Percentiles rank a stretch among this genome's conserved stretches.
Conservation (phyloP, 2,329 filamentous ascomycete species). For the Geosmithia flava region DNA sequence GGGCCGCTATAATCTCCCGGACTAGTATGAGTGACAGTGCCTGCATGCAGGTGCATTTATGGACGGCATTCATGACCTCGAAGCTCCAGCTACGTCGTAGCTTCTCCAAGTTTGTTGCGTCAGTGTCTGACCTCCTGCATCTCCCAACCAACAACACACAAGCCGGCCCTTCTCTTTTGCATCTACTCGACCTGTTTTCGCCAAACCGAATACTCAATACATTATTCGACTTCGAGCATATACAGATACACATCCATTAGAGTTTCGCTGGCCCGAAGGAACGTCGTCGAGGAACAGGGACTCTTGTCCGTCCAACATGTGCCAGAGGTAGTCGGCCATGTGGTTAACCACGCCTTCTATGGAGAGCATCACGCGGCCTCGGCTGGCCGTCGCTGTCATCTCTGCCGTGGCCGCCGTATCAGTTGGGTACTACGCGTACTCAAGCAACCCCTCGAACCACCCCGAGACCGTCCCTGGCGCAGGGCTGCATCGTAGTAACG, state of each 20-base stretch:
- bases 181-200: background rate
- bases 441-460: slow-evolving; percentile 2
- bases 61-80: background rate
- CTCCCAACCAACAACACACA: background rate
- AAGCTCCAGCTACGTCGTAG: background rate
- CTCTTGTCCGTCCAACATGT: slow-evolving; percentile 8
- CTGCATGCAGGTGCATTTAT: too few species aligned
- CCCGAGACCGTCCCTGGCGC: slow-evolving; percentile 10
- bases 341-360: slow-evolving; percentile 34
- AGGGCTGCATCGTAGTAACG: slow-evolving; percentile 53
- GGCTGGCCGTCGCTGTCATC: slow-evolving; percentile 41
- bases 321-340: slow-evolving; percentile 23
- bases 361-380: slow-evolving; percentile 41
- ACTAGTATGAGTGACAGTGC: too few species aligned
- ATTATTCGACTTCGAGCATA: background rate
- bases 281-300: background rate
- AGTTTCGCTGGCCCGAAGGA: background rate
- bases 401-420: slow-evolving; percentile 44
- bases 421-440: slow-evolving; percentile 46
- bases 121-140: background rate
- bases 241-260: background rate
- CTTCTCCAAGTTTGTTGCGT: background rate
- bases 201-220: too few species aligned
- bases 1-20: too few species aligned
- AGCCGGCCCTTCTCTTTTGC: background rate